These are phyloP conservation scores for Triticum dicoccoides DNA, from an alignment of 176 grass and related monocot species.

Conservation along the genomic window DNA sequence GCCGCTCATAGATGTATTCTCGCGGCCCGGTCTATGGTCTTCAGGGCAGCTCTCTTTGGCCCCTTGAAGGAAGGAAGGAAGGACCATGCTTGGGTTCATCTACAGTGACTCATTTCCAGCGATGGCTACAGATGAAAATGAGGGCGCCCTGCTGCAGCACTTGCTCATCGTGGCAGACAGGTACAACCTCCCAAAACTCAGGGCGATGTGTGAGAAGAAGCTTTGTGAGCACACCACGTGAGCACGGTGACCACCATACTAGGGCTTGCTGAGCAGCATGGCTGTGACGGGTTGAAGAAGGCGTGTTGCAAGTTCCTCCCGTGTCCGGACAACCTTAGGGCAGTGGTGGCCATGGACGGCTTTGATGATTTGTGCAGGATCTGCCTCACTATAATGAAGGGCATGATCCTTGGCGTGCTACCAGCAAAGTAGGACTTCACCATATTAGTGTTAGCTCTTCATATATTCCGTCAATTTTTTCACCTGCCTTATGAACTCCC, in stretches of 20 bases:
- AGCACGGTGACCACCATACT: background rate
- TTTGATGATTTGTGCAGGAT: background rate
- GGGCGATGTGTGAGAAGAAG: background rate
- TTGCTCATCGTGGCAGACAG: background rate
- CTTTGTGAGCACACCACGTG: background rate
- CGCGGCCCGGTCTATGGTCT: background rate
- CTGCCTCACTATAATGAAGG: background rate
- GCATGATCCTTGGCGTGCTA: no score
- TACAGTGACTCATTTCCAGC: no score
- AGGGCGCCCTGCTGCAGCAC: no score
- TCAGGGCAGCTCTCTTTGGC: conserved; percentile 21
- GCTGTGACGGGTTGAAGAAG: background rate
- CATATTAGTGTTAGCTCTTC: no score
- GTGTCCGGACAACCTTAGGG: background rate
- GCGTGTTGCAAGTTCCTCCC: background rate
- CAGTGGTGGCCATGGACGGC: background rate
- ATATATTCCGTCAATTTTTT: no score
- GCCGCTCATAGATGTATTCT: background rate
- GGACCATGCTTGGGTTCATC: no score
- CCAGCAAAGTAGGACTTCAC: no score
- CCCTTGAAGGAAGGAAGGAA: conserved; percentile 13
- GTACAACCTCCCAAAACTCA: background rate
- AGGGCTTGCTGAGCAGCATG: background rate
- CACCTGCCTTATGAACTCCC: no score
- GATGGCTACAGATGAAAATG: no score